These are phyloP conservation scores for Magnaporthiopsis rhizophila DNA, from an alignment of 2,329 filamentous ascomycete species.

Conservation along the genomic window DNA sequence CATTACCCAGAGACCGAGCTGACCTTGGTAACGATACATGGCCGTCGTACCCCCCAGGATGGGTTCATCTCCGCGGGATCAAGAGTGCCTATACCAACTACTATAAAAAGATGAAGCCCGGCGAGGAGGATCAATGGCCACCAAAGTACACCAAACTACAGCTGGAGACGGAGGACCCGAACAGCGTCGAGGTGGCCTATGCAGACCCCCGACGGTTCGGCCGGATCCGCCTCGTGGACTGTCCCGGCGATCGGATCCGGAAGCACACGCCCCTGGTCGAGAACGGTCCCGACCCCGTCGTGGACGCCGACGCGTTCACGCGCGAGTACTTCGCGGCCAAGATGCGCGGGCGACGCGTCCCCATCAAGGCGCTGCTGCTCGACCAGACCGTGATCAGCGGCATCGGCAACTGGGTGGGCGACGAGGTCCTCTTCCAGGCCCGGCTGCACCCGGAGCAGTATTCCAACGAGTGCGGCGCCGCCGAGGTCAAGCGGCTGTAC, in stretches of 20 bases:
- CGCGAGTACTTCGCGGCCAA: conserved; percentile 65
- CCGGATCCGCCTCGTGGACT: conserved; percentile 75
- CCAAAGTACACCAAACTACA: conserved; percentile 86
- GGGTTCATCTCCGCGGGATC: conserved; percentile 79
- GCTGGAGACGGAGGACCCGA: conserved; percentile 52
- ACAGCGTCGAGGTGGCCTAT: conserved; percentile 62
- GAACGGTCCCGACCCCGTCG: conserved; percentile 88
- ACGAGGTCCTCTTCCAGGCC: conserved; percentile 88
- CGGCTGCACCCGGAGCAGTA: conserved; percentile 89
- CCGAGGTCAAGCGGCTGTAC: conserved; percentile 65
- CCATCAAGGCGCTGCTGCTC: conserved; percentile 80
- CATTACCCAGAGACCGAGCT: neutral
- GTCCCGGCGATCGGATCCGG: conserved; percentile 66
- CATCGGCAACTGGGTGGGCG: conserved; percentile 95
- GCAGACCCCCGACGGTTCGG: conserved; percentile 74
- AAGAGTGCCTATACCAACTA: conserved; percentile 73
- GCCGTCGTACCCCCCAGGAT: conserved; percentile 41
- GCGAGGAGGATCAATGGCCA: conserved; percentile 64
- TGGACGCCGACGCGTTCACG: conserved; percentile 71
- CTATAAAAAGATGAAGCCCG: conserved; percentile 62
- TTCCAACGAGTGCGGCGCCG: conserved; percentile 68
- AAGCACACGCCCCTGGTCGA: conserved; percentile 72
- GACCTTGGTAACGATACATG: neutral
- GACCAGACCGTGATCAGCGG: conserved; percentile 86
- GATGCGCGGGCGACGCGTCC: conserved; percentile 69